Base-by-base conservation (phyloP, 805 yeast species). In the Yarrowia sp. region DNA sequence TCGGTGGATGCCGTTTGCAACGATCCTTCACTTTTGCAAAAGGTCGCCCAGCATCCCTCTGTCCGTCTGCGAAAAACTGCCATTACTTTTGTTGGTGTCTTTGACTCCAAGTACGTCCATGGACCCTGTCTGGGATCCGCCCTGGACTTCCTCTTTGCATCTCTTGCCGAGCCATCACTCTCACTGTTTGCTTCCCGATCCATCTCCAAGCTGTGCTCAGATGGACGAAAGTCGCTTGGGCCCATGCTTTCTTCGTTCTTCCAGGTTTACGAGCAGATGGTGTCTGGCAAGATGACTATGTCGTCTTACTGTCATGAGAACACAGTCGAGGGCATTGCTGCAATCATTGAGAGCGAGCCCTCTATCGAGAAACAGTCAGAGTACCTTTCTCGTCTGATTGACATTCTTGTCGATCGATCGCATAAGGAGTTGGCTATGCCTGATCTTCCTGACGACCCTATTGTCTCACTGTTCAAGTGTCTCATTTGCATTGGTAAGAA, bases 401-500 rank as follows among this genome's bases (percentile, higher is more conserved):
- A 74, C 49, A 9, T 71, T 45, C 40, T 70, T 1, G 42, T 59
- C 12, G 65, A 59, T 10, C 42, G 43, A 22, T 71, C 70, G 16
- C 63, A 70, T 67, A 72, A 65, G 41, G 68, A 52, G 65, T 11
- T 43, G 46, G 40, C 46, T 0, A 38, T 38, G 40, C 14, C 42
- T 56, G 64, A 53, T 65, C 40, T 41, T n/a, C 45, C 69, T 53
- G 49, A 43, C 65, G 19, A 70, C 35, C 69, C 46, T 22, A 86
- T 84, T 0, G 74, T 82, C 2, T 87, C 92, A 32, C 77, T 90
- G 56, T 76, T 91, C 35, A 78, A 84, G 14, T 89, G 92, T 74
- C 76, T 92, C 0, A 82, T 83, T n/a, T 90, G 89, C 67, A 79
- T 91, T 3, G 95, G 92, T 0, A 88, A 87, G 69, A 91, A 92